Percentiles rank a stretch among this genome's conserved stretches.
These are phyloP conservation scores for Cordyceps cicadae DNA, from an alignment of 2,329 filamentous ascomycete species.

Conservation along the genomic window DNA sequence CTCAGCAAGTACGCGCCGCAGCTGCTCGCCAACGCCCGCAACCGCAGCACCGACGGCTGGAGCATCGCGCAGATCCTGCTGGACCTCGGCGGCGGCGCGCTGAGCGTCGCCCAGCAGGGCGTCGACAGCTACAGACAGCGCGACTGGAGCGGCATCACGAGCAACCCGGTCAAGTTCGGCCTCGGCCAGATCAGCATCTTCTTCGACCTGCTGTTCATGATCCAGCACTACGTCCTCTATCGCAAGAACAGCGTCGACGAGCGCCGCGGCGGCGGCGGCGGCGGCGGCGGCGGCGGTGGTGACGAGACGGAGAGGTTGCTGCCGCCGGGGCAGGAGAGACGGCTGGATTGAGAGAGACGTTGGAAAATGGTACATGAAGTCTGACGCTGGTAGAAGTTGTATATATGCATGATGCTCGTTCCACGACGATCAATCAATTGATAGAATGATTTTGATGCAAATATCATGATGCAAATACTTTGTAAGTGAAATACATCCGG, in stretches of 20 bases:
- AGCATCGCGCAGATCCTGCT: conserved; percentile 76
- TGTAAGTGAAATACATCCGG: background rate
- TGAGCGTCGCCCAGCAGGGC: conserved; percentile 73
- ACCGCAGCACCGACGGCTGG: conserved; percentile 82
- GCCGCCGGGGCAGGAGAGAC: conserved; percentile 20
- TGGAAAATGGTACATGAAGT: background rate
- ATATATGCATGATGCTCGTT: background rate
- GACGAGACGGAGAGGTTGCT: conserved; percentile 23
- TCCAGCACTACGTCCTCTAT: conserved; percentile 84
- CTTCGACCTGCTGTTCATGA: conserved; percentile 80
- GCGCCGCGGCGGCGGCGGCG: conserved; percentile 12
- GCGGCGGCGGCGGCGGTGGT: conserved; percentile 13
- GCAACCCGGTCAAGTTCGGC: conserved; percentile 85
- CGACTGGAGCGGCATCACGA: conserved; percentile 85
- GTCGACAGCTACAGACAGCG: conserved; percentile 78
- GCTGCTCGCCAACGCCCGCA: conserved; percentile 72
- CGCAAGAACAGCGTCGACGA: conserved; percentile 12
- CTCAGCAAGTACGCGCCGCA: conserved; percentile 91
- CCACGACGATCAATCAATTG: background rate
- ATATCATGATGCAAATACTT: background rate
- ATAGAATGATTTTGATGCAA: background rate
- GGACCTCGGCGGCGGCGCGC: conserved; percentile 70
- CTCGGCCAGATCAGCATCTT: conserved; percentile 77
- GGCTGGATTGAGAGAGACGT: conserved; percentile 11
- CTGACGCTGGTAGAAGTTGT: background rate